Conservation (phyloP, 257 asterid species). For the Solanum sitiens region DNA sequence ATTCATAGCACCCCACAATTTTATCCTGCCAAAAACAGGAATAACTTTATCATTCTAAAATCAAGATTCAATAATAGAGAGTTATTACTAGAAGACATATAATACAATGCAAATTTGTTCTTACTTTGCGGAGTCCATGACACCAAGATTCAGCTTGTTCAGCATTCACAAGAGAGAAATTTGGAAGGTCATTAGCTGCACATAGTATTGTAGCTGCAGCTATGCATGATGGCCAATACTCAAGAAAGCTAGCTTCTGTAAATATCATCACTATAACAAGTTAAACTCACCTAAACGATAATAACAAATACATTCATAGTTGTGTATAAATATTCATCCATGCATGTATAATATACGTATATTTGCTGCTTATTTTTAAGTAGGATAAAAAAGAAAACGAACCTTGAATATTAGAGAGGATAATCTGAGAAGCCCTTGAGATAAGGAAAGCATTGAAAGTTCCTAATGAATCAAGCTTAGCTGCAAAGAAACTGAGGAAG, state of each 20-base stretch:
- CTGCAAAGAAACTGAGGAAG: slow-evolving; percentile 60
- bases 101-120: background rate
- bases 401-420: slow-evolving; percentile 73
- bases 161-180: slow-evolving; percentile 53
- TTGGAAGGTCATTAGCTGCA: slow-evolving; percentile 76
- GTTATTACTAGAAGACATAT: background rate
- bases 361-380: background rate
- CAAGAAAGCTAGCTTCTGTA: slow-evolving; percentile 56
- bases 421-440: slow-evolving; percentile 58
- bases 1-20: slow-evolving; percentile 43
- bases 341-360: background rate
- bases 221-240: slow-evolving; percentile 83
- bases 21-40: slow-evolving; percentile 37
- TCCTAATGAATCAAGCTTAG: slow-evolving; percentile 66
- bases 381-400: background rate
- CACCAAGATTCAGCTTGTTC: slow-evolving; percentile 90
- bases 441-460: slow-evolving; percentile 48
- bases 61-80: background rate
- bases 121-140: slow-evolving; percentile 70
- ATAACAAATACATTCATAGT: background rate
- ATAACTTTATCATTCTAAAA: background rate
- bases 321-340: background rate
- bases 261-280: background rate
- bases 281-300: background rate
- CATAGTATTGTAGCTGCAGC: slow-evolving; percentile 71